These are phyloP conservation scores for Lonicera japonica DNA, from an alignment of 129 eudicot species.

Conservation along the genomic window DNA sequence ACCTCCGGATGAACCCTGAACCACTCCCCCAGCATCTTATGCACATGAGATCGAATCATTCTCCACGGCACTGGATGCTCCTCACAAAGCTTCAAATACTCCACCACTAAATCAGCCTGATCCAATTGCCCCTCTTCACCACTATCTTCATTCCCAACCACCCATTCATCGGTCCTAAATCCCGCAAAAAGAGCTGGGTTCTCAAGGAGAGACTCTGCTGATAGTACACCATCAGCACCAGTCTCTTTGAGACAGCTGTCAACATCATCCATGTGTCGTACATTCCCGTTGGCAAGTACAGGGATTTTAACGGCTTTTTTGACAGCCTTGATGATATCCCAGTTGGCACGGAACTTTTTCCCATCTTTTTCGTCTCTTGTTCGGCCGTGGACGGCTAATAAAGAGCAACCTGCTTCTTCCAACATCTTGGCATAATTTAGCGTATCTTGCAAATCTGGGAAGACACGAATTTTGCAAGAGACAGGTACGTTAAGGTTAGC, in stretches of 20 bases:
- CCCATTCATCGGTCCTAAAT: conserved; percentile 66
- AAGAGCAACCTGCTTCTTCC: conserved; percentile 89
- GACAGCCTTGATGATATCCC: conserved; percentile 76
- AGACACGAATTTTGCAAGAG: conserved; percentile 86
- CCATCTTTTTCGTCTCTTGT: conserved; percentile 84
- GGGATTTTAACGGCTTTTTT: conserved; percentile 68
- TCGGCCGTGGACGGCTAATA: conserved; percentile 88
- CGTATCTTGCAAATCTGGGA: conserved; percentile 69
- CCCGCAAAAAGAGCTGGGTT: conserved; percentile 94
- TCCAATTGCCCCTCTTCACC: conserved; percentile 47
- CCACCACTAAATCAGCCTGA: conserved; percentile 60
- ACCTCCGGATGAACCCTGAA: conserved; percentile 65
- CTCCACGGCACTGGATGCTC: conserved; percentile 88
- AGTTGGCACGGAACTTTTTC: conserved; percentile 61
- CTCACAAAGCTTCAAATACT: conserved; percentile 79
- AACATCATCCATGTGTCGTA: conserved; percentile 79
- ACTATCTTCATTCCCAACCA: conserved; percentile 24
- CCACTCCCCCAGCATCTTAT: conserved; percentile 88
- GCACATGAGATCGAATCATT: conserved; percentile 78
- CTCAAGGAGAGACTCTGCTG: conserved; percentile 88
- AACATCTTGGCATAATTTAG: conserved; percentile 77
- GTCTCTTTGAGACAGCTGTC: conserved; percentile 61
- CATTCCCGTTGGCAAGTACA: conserved; percentile 89
- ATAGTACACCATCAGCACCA: conserved; percentile 76
- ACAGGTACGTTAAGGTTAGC: conserved; percentile 67